These are phyloP conservation scores for Lithospermum erythrorhizon DNA, from an alignment of 257 asterid genomes.

Conservation along the genomic window DNA sequence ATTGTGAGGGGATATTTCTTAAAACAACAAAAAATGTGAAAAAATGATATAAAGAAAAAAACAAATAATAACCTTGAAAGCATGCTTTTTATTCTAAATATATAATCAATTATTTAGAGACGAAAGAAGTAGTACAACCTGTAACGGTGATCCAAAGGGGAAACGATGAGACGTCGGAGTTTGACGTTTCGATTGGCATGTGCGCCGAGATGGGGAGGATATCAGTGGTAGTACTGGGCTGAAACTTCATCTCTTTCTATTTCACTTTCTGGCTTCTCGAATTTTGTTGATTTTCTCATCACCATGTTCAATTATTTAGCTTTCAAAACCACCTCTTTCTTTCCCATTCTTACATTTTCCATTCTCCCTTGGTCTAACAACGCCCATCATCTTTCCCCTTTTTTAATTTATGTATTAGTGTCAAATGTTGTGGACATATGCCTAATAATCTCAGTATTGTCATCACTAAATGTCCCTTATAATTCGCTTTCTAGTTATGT, in stretches of 20 bases:
- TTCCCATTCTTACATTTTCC: neutral
- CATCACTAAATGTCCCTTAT: too few relatives aligned
- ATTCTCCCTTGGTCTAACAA: neutral
- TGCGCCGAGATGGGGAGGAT: constrained; percentile 71
- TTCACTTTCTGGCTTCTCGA: constrained; percentile 20
- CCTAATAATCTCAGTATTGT: too few relatives aligned
- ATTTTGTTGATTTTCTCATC: neutral
- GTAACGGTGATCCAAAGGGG: constrained; percentile 52
- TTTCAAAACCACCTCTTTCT: too few relatives aligned
- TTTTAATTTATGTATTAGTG: too few relatives aligned
- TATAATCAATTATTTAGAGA: neutral
- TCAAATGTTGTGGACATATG: too few relatives aligned
- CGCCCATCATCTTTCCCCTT: neutral
- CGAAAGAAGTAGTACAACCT: constrained; percentile 14
- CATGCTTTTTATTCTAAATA: too few relatives aligned
- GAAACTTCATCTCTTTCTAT: constrained; percentile 45
- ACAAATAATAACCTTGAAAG: too few relatives aligned
- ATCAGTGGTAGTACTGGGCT: constrained; percentile 31
- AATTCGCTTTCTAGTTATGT: too few relatives aligned
- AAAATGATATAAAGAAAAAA: too few relatives aligned
- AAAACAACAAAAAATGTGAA: too few relatives aligned
- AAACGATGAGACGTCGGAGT: constrained; percentile 37
- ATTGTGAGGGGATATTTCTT: too few relatives aligned
- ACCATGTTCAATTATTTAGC: neutral
- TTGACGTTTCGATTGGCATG: constrained; percentile 23